Evolutionary conservation across 352 stramenopile species (phyloP).

Genomic region (Pythium sp.): DNA sequence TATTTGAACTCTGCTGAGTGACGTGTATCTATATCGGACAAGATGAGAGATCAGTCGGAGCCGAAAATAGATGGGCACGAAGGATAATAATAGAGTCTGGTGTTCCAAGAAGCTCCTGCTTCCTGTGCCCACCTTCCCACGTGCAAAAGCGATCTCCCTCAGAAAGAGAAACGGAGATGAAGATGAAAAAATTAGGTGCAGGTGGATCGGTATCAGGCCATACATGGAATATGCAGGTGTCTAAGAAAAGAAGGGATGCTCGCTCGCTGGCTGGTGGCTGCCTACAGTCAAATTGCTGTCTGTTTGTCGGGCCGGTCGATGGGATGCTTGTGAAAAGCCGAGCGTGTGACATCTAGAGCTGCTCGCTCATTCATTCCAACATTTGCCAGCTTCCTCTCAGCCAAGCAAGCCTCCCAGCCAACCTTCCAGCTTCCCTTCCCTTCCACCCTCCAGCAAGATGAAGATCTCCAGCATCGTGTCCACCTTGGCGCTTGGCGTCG

Average conservation of each 20-base stretch:
- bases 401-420: neutral
- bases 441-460: slow-evolving; percentile 1
- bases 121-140: neutral
- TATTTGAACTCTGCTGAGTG: too few species aligned
- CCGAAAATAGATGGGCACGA: neutral
- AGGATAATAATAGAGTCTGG: neutral
- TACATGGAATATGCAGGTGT: neutral
- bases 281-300: neutral
- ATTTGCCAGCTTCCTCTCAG: slow-evolving; percentile 3
- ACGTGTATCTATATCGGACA: neutral
- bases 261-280: too few species aligned
- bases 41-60: neutral
- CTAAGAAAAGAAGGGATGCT: neutral
- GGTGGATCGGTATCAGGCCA: neutral
- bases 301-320: neutral
- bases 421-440: neutral
- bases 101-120: neutral
- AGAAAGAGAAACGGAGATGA: neutral
- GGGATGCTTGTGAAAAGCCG: neutral
- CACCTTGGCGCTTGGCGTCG: slow-evolving; percentile 11
- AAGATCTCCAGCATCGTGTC: slow-evolving; percentile 15
- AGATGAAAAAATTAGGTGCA: neutral
- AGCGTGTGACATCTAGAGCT: neutral
- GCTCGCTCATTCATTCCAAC: neutral
- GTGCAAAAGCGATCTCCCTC: neutral